Evolutionary conservation across 441 rosid species (phyloP).

Genomic region (Gossypium schwendimanii): DNA sequence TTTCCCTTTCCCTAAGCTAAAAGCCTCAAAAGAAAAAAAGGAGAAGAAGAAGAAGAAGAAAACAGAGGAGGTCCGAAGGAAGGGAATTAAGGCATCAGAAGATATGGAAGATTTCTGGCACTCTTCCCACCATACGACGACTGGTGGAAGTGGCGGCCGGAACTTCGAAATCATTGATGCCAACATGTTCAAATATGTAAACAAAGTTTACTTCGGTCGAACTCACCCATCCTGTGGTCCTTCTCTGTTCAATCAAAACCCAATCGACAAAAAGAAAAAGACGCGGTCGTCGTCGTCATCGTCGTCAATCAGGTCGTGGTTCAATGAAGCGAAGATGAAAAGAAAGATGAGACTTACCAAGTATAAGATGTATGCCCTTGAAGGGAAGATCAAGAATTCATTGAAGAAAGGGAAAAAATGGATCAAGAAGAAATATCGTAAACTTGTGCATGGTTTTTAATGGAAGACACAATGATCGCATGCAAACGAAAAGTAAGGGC

Average conservation of each 20-base stretch:
- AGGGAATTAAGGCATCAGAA: background rate
- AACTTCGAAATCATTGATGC: background rate
- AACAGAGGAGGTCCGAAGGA: background rate
- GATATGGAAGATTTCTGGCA: background rate
- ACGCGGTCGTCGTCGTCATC: slow-evolving; percentile 4
- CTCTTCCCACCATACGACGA: background rate
- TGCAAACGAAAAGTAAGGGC: background rate
- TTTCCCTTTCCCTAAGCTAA: background rate
- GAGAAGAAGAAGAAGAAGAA: background rate
- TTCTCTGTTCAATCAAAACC: background rate
- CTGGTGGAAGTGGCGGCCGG: background rate
- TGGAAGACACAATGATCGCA: background rate
- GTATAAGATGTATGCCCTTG: slow-evolving; percentile 58
- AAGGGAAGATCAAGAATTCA: slow-evolving; percentile 64
- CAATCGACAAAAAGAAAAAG: background rate
- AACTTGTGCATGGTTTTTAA: slow-evolving; percentile 36
- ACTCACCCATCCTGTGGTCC: background rate
- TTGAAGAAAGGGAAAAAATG: slow-evolving; percentile 56
- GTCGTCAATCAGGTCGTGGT: background rate
- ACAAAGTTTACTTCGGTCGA: background rate
- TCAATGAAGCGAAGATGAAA: background rate
- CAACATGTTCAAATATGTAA: background rate
- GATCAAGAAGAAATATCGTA: slow-evolving; percentile 60
- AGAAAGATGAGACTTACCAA: slow-evolving; percentile 40
- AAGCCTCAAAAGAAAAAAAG: background rate